Percentiles rank a stretch among this genome's conserved stretches.
phyloP scores from a whole-genome alignment of 1,139 yeast species.

The Sugiyamaella neomexicana region DNA sequence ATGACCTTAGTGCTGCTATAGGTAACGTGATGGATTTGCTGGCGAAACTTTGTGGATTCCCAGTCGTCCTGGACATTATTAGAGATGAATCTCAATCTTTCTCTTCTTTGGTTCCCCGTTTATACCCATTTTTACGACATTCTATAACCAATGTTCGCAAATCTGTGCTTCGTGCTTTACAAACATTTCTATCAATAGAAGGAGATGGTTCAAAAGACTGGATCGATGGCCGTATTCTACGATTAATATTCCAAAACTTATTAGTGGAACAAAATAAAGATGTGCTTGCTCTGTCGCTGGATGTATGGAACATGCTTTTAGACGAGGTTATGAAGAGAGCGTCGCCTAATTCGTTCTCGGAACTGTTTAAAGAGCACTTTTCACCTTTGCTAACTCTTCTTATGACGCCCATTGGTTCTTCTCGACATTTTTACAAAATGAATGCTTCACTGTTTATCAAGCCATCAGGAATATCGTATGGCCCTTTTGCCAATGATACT shows the following conservation, averaged over 20 bases:
- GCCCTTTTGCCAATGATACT: slow-evolving; percentile 17
- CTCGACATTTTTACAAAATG: slow-evolving; percentile 87
- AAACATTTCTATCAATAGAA: slow-evolving; percentile 74
- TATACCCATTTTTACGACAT: slow-evolving; percentile 91
- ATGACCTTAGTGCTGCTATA: slow-evolving; percentile 90
- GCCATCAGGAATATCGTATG: slow-evolving; percentile 68
- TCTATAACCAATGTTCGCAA: slow-evolving; percentile 89
- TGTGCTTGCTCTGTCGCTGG: slow-evolving; percentile 62
- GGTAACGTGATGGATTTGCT: slow-evolving; percentile 95
- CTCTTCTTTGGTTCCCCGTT: slow-evolving; percentile 77
- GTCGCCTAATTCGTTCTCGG: slow-evolving; percentile 27
- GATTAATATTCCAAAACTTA: slow-evolving; percentile 83
- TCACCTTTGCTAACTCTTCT: slow-evolving; percentile 65
- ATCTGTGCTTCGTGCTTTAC: slow-evolving; percentile 78
- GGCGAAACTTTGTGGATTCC: slow-evolving; percentile 82
- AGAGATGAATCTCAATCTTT: slow-evolving; percentile 57
- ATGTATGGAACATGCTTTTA: slow-evolving; percentile 61
- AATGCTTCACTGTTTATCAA: slow-evolving; percentile 68
- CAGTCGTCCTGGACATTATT: slow-evolving; percentile 70
- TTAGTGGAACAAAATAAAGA: slow-evolving; percentile 83
- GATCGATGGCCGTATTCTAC: slow-evolving; percentile 70
- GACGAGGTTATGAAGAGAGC: slow-evolving; percentile 44
- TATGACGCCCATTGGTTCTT: slow-evolving; percentile 93
- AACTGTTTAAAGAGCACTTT: slow-evolving; percentile 47
- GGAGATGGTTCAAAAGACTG: slow-evolving; percentile 61